Base-by-base conservation (phyloP, 2,329 filamentous ascomycete genomes). In the Setomelanomma holmii region DNA sequence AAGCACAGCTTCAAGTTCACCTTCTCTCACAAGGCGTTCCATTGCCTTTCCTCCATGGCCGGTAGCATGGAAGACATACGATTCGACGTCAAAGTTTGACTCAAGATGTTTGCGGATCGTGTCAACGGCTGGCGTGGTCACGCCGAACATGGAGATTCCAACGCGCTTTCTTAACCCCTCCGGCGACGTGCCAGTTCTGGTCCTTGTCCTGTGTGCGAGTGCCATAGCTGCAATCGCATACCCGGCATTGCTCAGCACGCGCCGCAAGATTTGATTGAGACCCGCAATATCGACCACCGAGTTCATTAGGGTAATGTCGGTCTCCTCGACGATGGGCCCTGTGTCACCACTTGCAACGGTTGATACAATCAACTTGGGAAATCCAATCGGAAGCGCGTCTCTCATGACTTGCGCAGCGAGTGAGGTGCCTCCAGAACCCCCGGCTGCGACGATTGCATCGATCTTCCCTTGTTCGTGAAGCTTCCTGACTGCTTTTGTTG, bases 71-170 rank as follows among this genome's bases (percentile, higher is more conserved):
- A 90, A 90, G 2, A 89, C 78, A 58, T 84, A 87, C 2, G 82
- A 79, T 58, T 89, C 87, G 43, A 83, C 78, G 11, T 63, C 45
- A 40, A 69, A 67, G 7, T 56, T 64, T 1, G 55, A 56, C 1
- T 69, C 54, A 0, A 89, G 76, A 40, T 81, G 71, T 1, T 69
- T 60, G 0, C 85, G 79, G 1, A 87, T 82, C 1, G 69, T 72
- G 40, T 86, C 82, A 0, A 86, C 87, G 10, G 82, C 84, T 0
- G 87, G 86, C 0, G 87, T 90, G 0, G 88, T 91, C 5, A 90
- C 87, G 2, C 88, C 88, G 64, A 90, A 90, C 88, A 90, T 90
- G 2, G 87, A 89, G 20, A 90, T 82, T 0, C 82, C 88, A 5
- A 90, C 76, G 0, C 81, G 75, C 49, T 14, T 79, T 81, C 60